These are phyloP conservation scores for Brassica juncea DNA, from an alignment of 345 rosid species.

Conservation along the genomic window DNA sequence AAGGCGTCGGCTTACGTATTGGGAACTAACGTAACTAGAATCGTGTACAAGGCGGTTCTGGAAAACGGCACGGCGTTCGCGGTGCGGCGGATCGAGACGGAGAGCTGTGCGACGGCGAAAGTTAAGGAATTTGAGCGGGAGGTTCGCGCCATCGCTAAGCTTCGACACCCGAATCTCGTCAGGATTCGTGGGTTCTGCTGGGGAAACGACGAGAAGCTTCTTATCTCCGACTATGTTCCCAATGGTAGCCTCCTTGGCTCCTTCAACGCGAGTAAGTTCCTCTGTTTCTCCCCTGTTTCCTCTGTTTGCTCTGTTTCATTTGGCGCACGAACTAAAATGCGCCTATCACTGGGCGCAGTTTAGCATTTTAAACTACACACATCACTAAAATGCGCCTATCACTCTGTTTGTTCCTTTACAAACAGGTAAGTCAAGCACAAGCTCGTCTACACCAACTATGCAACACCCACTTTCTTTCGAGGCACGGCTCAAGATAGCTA, in stretches of 20 bases:
- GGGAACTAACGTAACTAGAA: conserved; percentile 56
- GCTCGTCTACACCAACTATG: conserved; percentile 45
- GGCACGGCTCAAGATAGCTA: conserved; percentile 74
- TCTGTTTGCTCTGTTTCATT: background rate
- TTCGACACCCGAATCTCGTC: conserved; percentile 77
- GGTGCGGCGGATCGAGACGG: conserved; percentile 75
- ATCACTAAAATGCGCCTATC: background rate
- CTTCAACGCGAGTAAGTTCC: conserved; percentile 21
- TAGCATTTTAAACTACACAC: background rate
- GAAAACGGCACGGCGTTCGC: conserved; percentile 69
- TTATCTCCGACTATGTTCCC: conserved; percentile 68
- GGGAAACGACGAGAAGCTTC: conserved; percentile 85
- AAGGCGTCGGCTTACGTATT: conserved; percentile 85
- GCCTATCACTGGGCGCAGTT: background rate
- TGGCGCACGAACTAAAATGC: background rate
- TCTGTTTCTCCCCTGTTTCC: background rate
- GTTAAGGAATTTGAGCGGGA: conserved; percentile 69
- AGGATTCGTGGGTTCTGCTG: conserved; percentile 75
- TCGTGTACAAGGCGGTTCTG: conserved; percentile 85
- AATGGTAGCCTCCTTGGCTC: conserved; percentile 65
- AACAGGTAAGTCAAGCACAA: conserved; percentile 43
- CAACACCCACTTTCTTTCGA: conserved; percentile 54
- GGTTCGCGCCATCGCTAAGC: conserved; percentile 53
- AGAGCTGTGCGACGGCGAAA: conserved; percentile 46
- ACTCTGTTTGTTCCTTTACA: background rate